phyloP scores from a whole-genome alignment of 1,284 basidiomycete genomes.

The Irpex sp. region DNA sequence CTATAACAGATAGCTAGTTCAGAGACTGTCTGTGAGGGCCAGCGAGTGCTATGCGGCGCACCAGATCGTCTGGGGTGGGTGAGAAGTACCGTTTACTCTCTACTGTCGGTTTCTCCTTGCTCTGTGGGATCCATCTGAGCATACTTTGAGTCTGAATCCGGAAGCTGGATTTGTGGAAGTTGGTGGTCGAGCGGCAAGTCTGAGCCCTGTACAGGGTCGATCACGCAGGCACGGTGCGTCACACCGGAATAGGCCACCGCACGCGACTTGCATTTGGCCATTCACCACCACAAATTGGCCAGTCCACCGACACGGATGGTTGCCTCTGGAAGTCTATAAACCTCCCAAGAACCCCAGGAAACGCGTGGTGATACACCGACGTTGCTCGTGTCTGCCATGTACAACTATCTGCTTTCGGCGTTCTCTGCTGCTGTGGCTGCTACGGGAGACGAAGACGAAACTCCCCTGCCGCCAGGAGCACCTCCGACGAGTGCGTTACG shows the following conservation, averaged over 20 bases:
- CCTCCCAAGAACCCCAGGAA: neutral
- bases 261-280: neutral
- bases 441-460: slow-evolving; percentile 15
- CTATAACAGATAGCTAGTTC: slow-evolving; percentile 30
- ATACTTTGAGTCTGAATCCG: neutral
- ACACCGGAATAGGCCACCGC: neutral
- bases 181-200: neutral
- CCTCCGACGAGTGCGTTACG: slow-evolving; percentile 47
- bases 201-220: neutral
- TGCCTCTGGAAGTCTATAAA: neutral
- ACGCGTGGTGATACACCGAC: neutral
- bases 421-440: neutral
- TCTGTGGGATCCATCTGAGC: slow-evolving; percentile 9
- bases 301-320: neutral
- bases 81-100: slow-evolving; percentile 14
- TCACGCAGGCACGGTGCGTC: neutral
- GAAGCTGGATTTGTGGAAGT: neutral
- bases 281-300: neutral
- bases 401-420: neutral
- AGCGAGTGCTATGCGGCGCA: neutral
- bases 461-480: slow-evolving; percentile 45
- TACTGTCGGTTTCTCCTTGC: slow-evolving; percentile 8
- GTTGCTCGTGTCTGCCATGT: neutral
- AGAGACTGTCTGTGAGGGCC: neutral
- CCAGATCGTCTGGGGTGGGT: slow-evolving; percentile 16